Percentiles rank a stretch among this genome's conserved stretches.
Evolutionary conservation across 495 filamentous ascomycete species (phyloP).

Genomic region (Neurospora sp.): DNA sequence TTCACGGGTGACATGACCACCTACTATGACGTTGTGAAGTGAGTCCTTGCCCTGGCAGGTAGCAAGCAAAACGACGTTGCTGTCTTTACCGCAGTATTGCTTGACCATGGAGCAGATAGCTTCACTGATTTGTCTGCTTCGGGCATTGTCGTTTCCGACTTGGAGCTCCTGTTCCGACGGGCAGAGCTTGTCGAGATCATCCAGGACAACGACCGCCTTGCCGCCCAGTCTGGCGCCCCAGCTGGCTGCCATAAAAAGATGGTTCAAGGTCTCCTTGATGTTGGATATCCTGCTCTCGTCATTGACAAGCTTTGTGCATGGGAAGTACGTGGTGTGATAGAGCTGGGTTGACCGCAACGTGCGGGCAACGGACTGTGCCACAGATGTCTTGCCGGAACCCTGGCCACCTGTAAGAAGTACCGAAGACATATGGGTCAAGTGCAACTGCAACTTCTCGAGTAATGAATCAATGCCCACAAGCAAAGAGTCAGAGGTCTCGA

Average conservation of each 20-base stretch:
- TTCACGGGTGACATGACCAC: conserved; percentile 71
- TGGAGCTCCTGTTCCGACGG: conserved; percentile 87
- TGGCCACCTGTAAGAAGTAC: conserved; percentile 80
- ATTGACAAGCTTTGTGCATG: conserved; percentile 72
- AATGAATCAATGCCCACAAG: conserved; percentile 80
- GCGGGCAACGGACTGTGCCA: conserved; percentile 52
- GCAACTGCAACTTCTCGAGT: conserved; percentile 55
- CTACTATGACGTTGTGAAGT: conserved; percentile 67
- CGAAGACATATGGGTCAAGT: conserved; percentile 76
- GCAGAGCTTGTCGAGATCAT: conserved; percentile 88
- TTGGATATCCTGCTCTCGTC: conserved; percentile 81
- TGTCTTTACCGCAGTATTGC: conserved; percentile 65
- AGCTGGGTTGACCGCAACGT: conserved; percentile 54
- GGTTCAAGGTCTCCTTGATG: conserved; percentile 77
- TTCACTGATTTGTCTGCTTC: conserved; percentile 88
- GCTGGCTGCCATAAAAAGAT: conserved; percentile 75
- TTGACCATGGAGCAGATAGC: conserved; percentile 71
- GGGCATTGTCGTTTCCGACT: conserved; percentile 81
- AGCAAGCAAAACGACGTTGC: conserved; percentile 75
- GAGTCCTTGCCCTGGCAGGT: conserved; percentile 89
- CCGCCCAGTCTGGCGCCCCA: conserved; percentile 86
- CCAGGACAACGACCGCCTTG: conserved; percentile 70
- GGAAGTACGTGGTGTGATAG: conserved; percentile 70
- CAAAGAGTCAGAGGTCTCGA: conserved; percentile 41
- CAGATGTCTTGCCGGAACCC: conserved; percentile 78